Evolutionary conservation across 768 basidiomycete genomes (phyloP), one percentile per base, ranked within the genome.

Genomic region (Kwoniella newhampshirensis): DNA sequence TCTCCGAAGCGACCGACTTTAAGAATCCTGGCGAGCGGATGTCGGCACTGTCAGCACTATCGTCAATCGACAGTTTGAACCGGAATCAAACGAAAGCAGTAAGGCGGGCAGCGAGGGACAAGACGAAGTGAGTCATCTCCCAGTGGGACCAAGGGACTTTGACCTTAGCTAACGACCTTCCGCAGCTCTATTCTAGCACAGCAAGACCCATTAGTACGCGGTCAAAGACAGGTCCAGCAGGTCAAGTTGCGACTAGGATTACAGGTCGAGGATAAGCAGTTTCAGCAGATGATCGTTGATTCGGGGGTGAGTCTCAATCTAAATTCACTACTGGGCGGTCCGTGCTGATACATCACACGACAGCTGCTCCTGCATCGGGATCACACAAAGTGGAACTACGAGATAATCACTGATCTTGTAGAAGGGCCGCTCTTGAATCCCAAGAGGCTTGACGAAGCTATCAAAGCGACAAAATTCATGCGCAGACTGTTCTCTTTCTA

Each of bases 261-360:
- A 83, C 88, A 91, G 77, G 89, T 98, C 84, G 96, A 99, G 73
- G 96, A 98, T 75, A 86, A 82, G 73, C 83, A 87, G 3, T 99
- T 98, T 77, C 90, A 93, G 70, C 80, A 85, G 3, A 82, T 81
- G 37, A 79, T 99, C 47, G 80, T 92, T 20, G 91, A 96, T 66
- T 90, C 91, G 1, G 89, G 91, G 77, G 91, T 91, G 50, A 59
- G 73, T 73, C 32, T 13, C 32, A 26, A 46, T 18, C 21, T 12
- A 13, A 27, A 20, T n/a, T 46, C 44, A 23, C 21, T 11, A 8
- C 17, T 18, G 13, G 13, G 23, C 45, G n/a, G 20, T 15, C n/a
- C 35, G 12, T 27, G 41, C 54, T 59, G n/a, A 57, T 44, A 47
- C n/a, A 12, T 17, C 11, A 15, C 17, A 7, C 12, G 28, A 2